Evolutionary conservation across 1,284 basidiomycete species (phyloP).

Genomic region (Mrakiaceae sp.): DNA sequence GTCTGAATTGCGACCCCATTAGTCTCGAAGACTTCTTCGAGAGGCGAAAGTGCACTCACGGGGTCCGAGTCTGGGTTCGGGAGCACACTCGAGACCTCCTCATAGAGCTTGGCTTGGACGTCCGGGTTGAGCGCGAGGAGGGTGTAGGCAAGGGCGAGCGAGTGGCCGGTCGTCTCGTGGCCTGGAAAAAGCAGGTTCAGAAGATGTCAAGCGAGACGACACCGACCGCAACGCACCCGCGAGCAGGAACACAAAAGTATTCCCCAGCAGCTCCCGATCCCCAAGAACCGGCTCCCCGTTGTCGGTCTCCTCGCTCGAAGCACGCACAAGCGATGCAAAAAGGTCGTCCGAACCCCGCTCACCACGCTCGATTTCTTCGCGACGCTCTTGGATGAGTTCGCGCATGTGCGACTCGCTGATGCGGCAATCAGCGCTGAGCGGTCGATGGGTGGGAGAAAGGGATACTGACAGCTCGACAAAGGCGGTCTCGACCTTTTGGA

Average conservation of each 20-base stretch:
- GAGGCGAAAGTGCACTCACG: background rate
- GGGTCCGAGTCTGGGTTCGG: background rate
- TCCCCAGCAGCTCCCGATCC: background rate
- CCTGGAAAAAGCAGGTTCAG: background rate
- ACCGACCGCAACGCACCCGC: background rate
- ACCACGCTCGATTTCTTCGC: background rate
- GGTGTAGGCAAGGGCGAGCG: background rate
- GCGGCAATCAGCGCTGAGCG: too few species aligned
- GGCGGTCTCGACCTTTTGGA: background rate
- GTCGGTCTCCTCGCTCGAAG: background rate
- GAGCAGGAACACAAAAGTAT: background rate
- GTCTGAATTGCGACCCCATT: background rate
- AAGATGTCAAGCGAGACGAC: background rate
- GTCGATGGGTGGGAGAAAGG: too few species aligned
- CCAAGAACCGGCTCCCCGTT: background rate
- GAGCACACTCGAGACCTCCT: background rate
- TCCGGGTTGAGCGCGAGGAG: slow-evolving; percentile 5
- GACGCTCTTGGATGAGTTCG: background rate
- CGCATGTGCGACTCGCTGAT: background rate
- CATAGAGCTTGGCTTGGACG: slow-evolving; percentile 1
- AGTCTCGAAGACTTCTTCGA: background rate
- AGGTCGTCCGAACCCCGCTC: background rate
- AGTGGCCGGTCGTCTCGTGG: background rate
- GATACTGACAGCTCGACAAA: background rate
- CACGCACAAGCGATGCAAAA: background rate